Evolutionary conservation across 78 protist genomes (phyloP).

Genomic region (Dictyostelium capitatum): DNA sequence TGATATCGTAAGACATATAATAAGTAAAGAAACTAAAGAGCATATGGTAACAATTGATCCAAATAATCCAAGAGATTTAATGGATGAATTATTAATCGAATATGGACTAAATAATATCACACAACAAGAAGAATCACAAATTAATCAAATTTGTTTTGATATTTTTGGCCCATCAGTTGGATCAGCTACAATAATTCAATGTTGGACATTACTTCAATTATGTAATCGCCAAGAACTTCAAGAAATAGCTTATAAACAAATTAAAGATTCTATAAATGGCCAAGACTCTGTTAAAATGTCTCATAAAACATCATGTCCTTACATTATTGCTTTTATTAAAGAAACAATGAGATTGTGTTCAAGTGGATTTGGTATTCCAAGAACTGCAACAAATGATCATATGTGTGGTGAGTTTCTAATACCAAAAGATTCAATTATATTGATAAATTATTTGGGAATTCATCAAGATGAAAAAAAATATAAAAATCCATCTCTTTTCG

Average conservation of each 20-base stretch:
- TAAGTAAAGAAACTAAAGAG: background rate
- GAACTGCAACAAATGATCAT: background rate
- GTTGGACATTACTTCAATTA: background rate
- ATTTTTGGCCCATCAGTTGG: background rate
- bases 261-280: background rate
- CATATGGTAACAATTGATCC: background rate
- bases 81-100: background rate
- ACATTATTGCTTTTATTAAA: background rate
- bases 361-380: background rate
- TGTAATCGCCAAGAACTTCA: conserved; percentile 13
- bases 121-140: background rate
- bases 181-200: background rate
- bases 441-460: background rate
- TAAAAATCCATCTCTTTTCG: background rate
- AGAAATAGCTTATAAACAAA: conserved; percentile 14
- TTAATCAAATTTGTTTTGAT: background rate
- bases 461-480: background rate
- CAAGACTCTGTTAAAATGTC: too few species aligned
- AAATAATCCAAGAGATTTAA: conserved; percentile 18
- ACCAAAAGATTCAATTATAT: conserved; percentile 4
- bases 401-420: background rate
- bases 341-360: conserved; percentile 28
- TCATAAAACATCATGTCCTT: background rate
- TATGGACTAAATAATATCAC: background rate
- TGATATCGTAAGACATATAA: background rate